These are phyloP conservation scores for Aspergillus funiculosus DNA, from an alignment of 495 filamentous ascomycete genomes.

Conservation along the genomic window DNA sequence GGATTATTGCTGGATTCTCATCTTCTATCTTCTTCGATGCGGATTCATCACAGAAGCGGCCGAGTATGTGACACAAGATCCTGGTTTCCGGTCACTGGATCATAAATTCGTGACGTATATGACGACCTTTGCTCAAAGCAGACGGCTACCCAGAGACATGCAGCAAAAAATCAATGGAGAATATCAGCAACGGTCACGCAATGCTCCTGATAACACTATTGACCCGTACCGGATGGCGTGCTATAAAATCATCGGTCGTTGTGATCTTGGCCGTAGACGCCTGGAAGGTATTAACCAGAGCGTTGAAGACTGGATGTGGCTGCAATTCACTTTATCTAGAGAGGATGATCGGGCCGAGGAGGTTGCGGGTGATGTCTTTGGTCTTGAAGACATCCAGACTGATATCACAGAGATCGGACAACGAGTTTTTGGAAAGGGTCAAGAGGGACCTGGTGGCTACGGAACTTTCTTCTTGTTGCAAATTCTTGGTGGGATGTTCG, in stretches of 20 bases:
- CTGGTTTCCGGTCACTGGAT: constrained; percentile 81
- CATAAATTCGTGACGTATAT: constrained; percentile 88
- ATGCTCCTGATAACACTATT: constrained; percentile 77
- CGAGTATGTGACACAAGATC: constrained; percentile 74
- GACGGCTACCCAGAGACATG: constrained; percentile 65
- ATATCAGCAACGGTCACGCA: constrained; percentile 75
- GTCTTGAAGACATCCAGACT: constrained; percentile 77
- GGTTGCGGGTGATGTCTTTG: constrained; percentile 80
- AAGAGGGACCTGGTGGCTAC: constrained; percentile 67
- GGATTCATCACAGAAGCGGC: constrained; percentile 80
- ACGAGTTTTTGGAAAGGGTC: constrained; percentile 72
- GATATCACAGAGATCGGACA: constrained; percentile 82
- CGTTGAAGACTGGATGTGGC: constrained; percentile 94
- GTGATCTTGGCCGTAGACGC: constrained; percentile 73
- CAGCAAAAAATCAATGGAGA: constrained; percentile 83
- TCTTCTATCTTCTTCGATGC: constrained; percentile 86
- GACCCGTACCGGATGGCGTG: constrained; percentile 97
- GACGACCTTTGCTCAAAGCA: constrained; percentile 64
- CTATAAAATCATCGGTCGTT: constrained; percentile 95
- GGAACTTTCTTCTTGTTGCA: constrained; percentile 91
- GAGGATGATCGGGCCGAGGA: constrained; percentile 80
- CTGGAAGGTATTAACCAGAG: constrained; percentile 74
- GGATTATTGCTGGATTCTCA: constrained; percentile 86
- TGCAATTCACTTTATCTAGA: constrained; percentile 86
- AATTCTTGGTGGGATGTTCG: constrained; percentile 87